phyloP scores from a whole-genome alignment of 148 eudicot genomes.

The Diospyros kaki region DNA sequence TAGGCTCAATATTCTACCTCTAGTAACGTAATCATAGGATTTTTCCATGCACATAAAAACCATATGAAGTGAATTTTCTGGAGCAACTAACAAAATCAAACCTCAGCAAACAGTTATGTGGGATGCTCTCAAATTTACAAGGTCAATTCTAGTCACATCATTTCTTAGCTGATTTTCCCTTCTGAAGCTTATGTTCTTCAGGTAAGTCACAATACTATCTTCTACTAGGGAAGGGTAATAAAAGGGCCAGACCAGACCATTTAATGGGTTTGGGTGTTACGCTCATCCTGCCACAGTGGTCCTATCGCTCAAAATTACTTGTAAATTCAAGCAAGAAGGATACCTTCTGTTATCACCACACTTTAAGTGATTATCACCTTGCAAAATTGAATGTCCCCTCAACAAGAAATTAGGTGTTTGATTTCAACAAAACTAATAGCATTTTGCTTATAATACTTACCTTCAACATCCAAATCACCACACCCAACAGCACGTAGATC shows the following conservation, averaged over 20 bases:
- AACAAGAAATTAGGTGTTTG: too few relatives aligned
- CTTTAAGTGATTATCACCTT: not conserved
- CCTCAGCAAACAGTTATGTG: not conserved
- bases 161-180: not conserved
- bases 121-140: not conserved
- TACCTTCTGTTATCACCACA: not conserved
- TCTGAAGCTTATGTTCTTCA: not conserved
- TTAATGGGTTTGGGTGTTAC: not conserved
- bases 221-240: not conserved
- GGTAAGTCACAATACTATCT: not conserved
- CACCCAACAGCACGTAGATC: conserved; percentile 92
- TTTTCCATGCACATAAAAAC: not conserved
- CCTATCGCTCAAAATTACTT: not conserved
- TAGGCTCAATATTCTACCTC: not conserved
- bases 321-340: conserved; percentile 4
- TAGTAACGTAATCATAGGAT: not conserved
- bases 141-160: not conserved
- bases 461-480: conserved; percentile 99
- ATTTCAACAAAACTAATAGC: too few relatives aligned
- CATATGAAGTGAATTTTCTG: not conserved
- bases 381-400: not conserved
- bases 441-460: conserved; percentile 30
- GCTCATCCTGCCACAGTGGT: not conserved
- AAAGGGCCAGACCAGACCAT: not conserved
- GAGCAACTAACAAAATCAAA: not conserved